Evolutionary conservation across 2,329 filamentous ascomycete genomes (phyloP).

Genomic region (Hymenotorrendiella dingleyae): DNA sequence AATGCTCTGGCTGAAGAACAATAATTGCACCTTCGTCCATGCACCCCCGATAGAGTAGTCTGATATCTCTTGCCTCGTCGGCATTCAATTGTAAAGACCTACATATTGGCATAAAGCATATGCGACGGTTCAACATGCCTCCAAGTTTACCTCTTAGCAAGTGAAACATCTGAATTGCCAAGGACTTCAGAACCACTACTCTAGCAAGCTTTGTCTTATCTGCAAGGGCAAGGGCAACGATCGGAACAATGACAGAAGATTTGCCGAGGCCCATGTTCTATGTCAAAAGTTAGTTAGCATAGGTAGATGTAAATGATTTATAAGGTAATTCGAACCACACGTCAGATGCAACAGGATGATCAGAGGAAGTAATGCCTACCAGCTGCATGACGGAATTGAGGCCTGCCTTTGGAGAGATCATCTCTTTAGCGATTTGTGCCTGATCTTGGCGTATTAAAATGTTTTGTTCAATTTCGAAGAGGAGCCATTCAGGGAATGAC

Average conservation of each 20-base stretch:
- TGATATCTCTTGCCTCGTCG: not conserved
- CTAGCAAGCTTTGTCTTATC: constrained; percentile 45
- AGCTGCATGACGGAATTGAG: constrained; percentile 55
- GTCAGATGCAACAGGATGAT: too few relatives aligned
- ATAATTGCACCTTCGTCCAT: constrained; percentile 47
- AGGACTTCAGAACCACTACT: constrained; percentile 55
- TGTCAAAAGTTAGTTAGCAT: too few relatives aligned
- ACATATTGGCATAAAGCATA: not conserved
- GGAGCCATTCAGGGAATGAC: constrained; percentile 51
- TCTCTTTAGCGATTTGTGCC: constrained; percentile 46
- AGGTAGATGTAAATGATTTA: too few relatives aligned
- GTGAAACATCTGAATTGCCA: constrained; percentile 54
- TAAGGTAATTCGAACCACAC: too few relatives aligned
- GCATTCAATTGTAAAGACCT: not conserved
- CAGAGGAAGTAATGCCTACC: too few relatives aligned
- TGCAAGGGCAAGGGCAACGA: constrained; percentile 49
- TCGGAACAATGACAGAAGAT: constrained; percentile 62
- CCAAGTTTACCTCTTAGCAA: constrained; percentile 41
- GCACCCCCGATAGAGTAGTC: constrained; percentile 39
- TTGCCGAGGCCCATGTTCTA: constrained; percentile 69
- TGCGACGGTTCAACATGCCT: not conserved
- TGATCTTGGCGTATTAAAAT: constrained; percentile 51
- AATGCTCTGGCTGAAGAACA: constrained; percentile 57
- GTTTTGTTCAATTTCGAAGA: constrained; percentile 59
- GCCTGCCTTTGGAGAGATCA: constrained; percentile 39